Evolutionary conservation across 768 basidiomycete genomes (phyloP).

Genomic region (Lactarius quietus): DNA sequence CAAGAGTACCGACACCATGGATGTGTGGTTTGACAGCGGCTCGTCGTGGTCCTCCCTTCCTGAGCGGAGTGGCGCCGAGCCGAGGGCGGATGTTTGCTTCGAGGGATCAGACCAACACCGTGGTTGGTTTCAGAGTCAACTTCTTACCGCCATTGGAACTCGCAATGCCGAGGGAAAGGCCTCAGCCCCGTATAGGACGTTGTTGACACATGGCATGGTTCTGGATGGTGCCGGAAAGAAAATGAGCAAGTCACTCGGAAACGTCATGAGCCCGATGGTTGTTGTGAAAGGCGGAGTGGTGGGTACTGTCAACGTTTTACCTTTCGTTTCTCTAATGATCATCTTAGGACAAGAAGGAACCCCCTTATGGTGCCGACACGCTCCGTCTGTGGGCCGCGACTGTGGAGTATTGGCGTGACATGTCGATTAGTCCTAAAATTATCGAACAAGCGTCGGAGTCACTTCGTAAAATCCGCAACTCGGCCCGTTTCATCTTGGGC

Average conservation of each 20-base stretch:
- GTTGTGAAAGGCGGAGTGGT: conserved; percentile 79
- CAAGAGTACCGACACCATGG: conserved; percentile 94
- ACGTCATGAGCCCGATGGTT: conserved; percentile 80
- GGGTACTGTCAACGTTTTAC: conserved; percentile 25
- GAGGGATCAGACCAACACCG: conserved; percentile 98
- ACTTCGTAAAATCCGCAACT: conserved; percentile 81
- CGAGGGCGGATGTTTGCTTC: conserved; percentile 77
- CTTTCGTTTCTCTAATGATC: background rate
- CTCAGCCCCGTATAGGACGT: conserved; percentile 59
- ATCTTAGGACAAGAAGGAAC: conserved; percentile 59
- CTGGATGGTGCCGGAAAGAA: conserved; percentile 86
- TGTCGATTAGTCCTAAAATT: conserved; percentile 75
- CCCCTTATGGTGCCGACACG: conserved; percentile 82
- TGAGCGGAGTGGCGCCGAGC: conserved; percentile 37
- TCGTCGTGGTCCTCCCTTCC: conserved; percentile 84
- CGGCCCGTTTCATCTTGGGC: conserved; percentile 81
- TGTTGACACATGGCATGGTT: conserved; percentile 97
- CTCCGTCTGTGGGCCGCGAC: conserved; percentile 90
- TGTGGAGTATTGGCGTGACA: conserved; percentile 86
- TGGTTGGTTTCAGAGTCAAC: conserved; percentile 97
- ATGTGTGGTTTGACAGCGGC: conserved; percentile 99
- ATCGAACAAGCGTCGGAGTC: conserved; percentile 73
- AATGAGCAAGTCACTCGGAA: conserved; percentile 98
- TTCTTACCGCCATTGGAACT: conserved; percentile 75
- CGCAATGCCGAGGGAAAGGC: conserved; percentile 32